A percentile compares a stretch with the other conserved stretches of the same genome.
phyloP scores from a whole-genome alignment of 805 yeast genomes.

The Lachancea nothofagi region DNA sequence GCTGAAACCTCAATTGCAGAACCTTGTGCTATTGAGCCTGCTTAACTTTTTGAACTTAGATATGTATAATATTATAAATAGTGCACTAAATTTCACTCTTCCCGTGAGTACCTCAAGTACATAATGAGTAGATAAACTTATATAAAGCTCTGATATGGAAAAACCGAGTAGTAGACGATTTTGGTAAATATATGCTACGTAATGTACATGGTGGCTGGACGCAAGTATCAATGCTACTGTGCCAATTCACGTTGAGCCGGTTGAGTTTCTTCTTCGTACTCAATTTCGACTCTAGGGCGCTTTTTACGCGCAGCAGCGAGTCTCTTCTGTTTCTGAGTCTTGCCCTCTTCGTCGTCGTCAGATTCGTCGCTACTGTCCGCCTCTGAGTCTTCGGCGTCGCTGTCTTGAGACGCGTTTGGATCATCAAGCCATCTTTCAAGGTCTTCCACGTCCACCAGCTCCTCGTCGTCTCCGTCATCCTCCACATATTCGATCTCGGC shows the following conservation, averaged over 20 bases:
- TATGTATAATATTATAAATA: too few relatives aligned
- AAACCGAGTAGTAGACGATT: too few relatives aligned
- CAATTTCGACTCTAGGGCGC: constrained; percentile 75
- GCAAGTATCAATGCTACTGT: constrained; percentile 11
- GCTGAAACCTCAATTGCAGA: too few relatives aligned
- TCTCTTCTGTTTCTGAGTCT: constrained; percentile 36
- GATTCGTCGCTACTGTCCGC: constrained; percentile 21
- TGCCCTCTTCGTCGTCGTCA: constrained; percentile 34
- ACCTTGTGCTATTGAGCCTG: too few relatives aligned
- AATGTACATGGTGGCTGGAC: too few relatives aligned
- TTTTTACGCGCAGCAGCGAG: constrained; percentile 38
- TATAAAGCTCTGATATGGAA: too few relatives aligned
- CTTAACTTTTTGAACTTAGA: too few relatives aligned
- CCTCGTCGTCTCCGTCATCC: constrained; percentile 84
- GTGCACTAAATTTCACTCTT: too few relatives aligned
- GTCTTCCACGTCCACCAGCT: constrained; percentile 88
- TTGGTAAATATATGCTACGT: background rate
- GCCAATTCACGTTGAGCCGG: constrained; percentile 29
- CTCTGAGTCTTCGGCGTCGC: constrained; percentile 11
- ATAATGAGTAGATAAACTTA: too few relatives aligned
- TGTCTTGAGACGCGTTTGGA: constrained; percentile 39
- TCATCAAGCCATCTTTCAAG: constrained; percentile 81
- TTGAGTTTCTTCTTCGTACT: constrained; percentile 68
- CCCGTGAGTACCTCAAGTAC: too few relatives aligned
- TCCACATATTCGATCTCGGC: constrained; percentile 86